These are phyloP conservation scores for Prunus mume DNA, from an alignment of 306 rosid species.

Conservation along the genomic window DNA sequence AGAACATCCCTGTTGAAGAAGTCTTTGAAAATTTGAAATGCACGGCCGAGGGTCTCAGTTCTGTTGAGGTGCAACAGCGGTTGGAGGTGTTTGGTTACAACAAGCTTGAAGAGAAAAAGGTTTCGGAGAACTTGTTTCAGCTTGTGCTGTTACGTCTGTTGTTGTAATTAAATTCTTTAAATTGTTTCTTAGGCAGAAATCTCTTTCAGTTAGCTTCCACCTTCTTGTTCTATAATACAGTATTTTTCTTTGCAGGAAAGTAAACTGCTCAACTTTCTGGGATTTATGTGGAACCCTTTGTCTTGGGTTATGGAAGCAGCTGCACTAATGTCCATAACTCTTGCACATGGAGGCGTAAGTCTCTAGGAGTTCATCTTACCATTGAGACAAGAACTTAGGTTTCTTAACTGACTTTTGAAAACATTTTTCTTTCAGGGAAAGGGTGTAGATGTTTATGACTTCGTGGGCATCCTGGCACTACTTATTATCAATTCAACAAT, in stretches of 20 bases:
- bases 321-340: slow-evolving; percentile 21
- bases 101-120: slow-evolving; percentile 29
- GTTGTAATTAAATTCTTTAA: not conserved
- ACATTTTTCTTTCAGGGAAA: slow-evolving; percentile 12
- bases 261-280: slow-evolving; percentile 21
- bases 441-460: slow-evolving; percentile 17
- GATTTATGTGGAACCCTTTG: slow-evolving; percentile 31
- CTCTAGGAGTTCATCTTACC: not conserved
- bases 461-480: slow-evolving; percentile 14
- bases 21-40: slow-evolving; percentile 24
- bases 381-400: not conserved
- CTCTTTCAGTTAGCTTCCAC: not conserved
- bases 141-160: not conserved
- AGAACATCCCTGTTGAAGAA: slow-evolving; percentile 23
- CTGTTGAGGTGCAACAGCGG: slow-evolving; percentile 12
- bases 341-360: slow-evolving; percentile 19
- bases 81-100: slow-evolving; percentile 21
- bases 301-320: slow-evolving; percentile 38
- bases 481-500: slow-evolving; percentile 26
- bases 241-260: slow-evolving; percentile 18
- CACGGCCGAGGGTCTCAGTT: slow-evolving; percentile 20
- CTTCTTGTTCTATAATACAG: not conserved
- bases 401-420: not conserved
- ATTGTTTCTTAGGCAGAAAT: not conserved
- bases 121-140: not conserved